Percentiles rank a stretch among this genome's conserved stretches.
Evolutionary conservation across 805 yeast genomes (phyloP).

Genomic region (Spathaspora arborariae): DNA sequence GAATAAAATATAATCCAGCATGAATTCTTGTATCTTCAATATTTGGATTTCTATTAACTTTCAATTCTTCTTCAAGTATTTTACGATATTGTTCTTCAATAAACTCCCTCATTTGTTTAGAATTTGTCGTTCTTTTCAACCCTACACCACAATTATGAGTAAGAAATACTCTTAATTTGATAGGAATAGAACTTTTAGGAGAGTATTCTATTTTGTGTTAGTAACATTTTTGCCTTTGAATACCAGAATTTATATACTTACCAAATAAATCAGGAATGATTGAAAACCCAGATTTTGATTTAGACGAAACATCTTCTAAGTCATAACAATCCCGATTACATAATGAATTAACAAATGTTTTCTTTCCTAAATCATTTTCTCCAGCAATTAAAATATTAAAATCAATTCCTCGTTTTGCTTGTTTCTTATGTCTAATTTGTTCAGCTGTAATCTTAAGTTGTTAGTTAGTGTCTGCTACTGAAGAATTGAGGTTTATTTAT

Average conservation of each 20-base stretch:
- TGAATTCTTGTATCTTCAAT: conserved; percentile 66
- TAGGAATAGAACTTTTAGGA: conserved; percentile 12
- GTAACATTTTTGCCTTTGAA: conserved; percentile 2
- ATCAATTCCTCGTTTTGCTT: conserved; percentile 17
- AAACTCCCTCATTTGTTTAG: conserved; percentile 47
- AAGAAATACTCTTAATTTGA: conserved; percentile 17
- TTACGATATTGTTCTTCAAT: conserved; percentile 74
- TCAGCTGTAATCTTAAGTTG: conserved; percentile 14
- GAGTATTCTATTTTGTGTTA: conserved; percentile 5
- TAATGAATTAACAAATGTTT: conserved; percentile 73
- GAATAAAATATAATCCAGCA: conserved; percentile 74
- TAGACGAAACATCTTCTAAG: not conserved
- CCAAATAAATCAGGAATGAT: not conserved
- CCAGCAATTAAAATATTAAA: conserved; percentile 32
- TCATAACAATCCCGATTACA: not conserved
- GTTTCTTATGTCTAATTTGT: conserved; percentile 17
- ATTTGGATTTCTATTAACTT: conserved; percentile 18
- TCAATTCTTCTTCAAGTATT: conserved; percentile 63
- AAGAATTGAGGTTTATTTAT: not conserved
- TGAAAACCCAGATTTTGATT: not conserved
- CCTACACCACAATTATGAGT: conserved; percentile 24
- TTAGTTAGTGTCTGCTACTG: not conserved
- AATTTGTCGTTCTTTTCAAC: conserved; percentile 16
- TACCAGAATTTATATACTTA: not conserved
- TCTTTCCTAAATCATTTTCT: conserved; percentile 53